Conservation (phyloP, 352 stramenopile genomes). For the Thraustotheca clavata region DNA sequence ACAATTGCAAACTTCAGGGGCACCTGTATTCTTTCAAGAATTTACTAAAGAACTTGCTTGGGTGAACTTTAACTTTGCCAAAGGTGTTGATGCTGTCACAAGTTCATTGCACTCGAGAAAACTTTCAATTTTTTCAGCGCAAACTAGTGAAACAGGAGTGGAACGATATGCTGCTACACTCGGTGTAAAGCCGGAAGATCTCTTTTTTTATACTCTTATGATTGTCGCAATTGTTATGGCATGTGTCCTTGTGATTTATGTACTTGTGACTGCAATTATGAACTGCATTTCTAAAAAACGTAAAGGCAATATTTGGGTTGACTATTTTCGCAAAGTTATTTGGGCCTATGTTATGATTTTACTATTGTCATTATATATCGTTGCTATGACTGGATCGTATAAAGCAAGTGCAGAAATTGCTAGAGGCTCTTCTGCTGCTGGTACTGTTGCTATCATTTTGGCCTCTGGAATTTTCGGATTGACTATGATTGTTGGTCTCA, state of each 20-base stretch:
- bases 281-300: constrained; percentile 30
- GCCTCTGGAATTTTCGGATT: constrained; percentile 32
- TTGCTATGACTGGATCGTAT: constrained; percentile 74
- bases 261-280: constrained; percentile 44
- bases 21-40: constrained; percentile 64
- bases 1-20: constrained; percentile 60
- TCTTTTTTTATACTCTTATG: constrained; percentile 79
- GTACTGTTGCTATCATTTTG: constrained; percentile 35
- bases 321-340: constrained; percentile 78
- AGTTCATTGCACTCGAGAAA: constrained; percentile 27
- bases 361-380: constrained; percentile 79
- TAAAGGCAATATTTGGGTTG: constrained; percentile 51
- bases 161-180: constrained; percentile 62
- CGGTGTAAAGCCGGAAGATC: constrained; percentile 43
- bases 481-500: constrained; percentile 54
- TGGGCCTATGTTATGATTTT: constrained; percentile 61
- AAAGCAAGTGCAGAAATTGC: constrained; percentile 44
- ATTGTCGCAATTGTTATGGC: constrained; percentile 50
- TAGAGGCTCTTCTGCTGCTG: constrained; percentile 33
- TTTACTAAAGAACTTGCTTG: constrained; percentile 78
- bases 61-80: constrained; percentile 82
- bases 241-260: constrained; percentile 47
- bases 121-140: constrained; percentile 26
- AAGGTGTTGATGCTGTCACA: constrained; percentile 18
- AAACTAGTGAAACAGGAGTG: constrained; percentile 43